Base-by-base conservation (phyloP, 495 filamentous ascomycete species). In the Neurospora sp. region DNA sequence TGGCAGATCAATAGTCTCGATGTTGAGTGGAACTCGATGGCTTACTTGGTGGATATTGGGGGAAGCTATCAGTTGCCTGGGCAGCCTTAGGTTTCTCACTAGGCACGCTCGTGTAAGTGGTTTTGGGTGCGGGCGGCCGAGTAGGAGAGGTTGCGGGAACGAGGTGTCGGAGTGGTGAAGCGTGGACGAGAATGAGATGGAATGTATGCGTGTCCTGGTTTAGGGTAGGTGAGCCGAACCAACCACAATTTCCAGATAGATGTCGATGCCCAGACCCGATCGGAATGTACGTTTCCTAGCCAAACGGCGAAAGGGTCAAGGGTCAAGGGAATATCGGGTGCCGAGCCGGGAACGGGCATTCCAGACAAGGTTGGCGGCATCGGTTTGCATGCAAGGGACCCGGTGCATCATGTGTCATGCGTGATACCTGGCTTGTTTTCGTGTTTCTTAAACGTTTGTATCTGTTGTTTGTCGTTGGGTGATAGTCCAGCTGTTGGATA, bases 21-120 rank as follows among this genome's bases (percentile, higher is more conserved):
- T 36, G 76, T 81, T 19, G 80, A 82, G 78, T 80, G 80, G 74
- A 80, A 81, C 75, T 75, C 21, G 69, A 28, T 79, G 11, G 76
- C 74, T 38, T 82, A 76, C 36, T 13, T 76, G 9, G 8, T 66
- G n/a, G 71, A 81, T 71, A 74, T 81, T 10, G 78, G 78, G 34
- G 80, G 80, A 0, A 72, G 34, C 31, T 76, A 48, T 24, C 48
- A 40, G 39, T 38, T 73, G 43, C 77, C 77, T 15, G 72, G 42
- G 0, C 72, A 71, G 77, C 3, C 38, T 15, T 70, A 39, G 9
- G 24, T 28, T 28, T 28, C 24, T 28, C 24, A 28, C 24, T 28
- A 28, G 24, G 24, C 24, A 28, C 24, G 24, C 24, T 28, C 24
- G 24, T 28, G 24, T 28, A 28, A 28, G 24, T n/a, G 24, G 24